Percentiles rank a stretch among this genome's conserved stretches.
Evolutionary conservation across 2,329 filamentous ascomycete species (phyloP).

Genomic region (Sarocladium strictum): DNA sequence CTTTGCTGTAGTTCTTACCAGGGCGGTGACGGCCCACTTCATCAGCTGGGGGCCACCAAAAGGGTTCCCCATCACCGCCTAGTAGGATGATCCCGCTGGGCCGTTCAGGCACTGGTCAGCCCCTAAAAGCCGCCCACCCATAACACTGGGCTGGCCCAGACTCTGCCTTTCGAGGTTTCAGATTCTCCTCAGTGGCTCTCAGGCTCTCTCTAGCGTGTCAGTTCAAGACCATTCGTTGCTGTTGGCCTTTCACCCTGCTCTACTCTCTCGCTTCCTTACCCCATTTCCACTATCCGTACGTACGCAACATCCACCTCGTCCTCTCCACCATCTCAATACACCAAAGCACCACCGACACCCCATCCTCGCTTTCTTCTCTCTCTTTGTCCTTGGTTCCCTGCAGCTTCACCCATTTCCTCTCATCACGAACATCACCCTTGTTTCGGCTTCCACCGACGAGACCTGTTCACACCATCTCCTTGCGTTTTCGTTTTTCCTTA

Average conservation of each 20-base stretch:
- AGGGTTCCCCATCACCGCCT: neutral
- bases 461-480: neutral
- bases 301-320: neutral
- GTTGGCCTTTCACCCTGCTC: neutral
- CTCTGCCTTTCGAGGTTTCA: slow-evolving; percentile 3
- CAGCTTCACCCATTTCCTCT: neutral
- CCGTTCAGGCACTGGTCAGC: neutral
- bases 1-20: neutral
- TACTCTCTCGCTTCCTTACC: neutral
- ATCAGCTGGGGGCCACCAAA: neutral
- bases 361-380: slow-evolving; percentile 5
- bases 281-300: neutral
- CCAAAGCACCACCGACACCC: neutral
- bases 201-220: neutral
- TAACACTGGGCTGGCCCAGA: neutral
- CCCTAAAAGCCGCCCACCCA: neutral
- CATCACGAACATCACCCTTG: neutral
- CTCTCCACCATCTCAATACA: neutral
- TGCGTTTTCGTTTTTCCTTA: neutral
- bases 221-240: neutral
- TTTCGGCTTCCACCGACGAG: neutral
- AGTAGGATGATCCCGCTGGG: neutral
- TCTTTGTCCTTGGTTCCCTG: slow-evolving; percentile 6
- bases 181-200: neutral
- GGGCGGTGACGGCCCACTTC: neutral